phyloP scores from a whole-genome alignment of 2,329 filamentous ascomycete species.

The Rhexocercosporidium sp. region DNA sequence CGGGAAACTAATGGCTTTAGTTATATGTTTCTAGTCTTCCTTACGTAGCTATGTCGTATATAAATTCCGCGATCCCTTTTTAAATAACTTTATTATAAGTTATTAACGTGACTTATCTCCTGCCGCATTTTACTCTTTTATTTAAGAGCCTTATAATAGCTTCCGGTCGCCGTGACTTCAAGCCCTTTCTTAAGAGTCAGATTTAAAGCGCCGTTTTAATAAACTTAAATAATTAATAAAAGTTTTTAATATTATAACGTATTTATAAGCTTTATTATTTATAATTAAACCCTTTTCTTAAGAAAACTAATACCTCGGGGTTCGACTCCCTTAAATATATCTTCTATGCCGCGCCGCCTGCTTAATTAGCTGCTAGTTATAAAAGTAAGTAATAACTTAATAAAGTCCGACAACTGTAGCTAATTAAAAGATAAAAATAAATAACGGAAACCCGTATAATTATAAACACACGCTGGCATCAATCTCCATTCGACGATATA shows the following conservation, averaged over 20 bases:
- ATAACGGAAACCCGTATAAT: no score
- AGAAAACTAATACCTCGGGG: not conserved
- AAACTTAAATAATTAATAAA: not conserved
- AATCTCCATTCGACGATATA: no score
- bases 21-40: not conserved
- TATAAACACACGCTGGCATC: no score
- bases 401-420: not conserved
- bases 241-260: not conserved
- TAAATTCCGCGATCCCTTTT: not conserved
- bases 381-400: not conserved
- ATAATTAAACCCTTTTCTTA: not conserved
- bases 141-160: no score
- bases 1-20: not conserved
- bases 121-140: no score
- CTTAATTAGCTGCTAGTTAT: slow-evolving; percentile 3
- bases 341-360: not conserved
- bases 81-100: not conserved
- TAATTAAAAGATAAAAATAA: not conserved
- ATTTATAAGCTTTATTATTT: not conserved
- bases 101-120: no score
- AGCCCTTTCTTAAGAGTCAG: no score
- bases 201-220: not conserved
- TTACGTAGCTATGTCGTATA: not conserved
- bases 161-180: no score
- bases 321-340: not conserved